A percentile compares a stretch with the other conserved stretches of the same genome.
Conservation (phyloP, 2,329 filamentous ascomycete genomes). For the Aspergillus ochraceus region DNA sequence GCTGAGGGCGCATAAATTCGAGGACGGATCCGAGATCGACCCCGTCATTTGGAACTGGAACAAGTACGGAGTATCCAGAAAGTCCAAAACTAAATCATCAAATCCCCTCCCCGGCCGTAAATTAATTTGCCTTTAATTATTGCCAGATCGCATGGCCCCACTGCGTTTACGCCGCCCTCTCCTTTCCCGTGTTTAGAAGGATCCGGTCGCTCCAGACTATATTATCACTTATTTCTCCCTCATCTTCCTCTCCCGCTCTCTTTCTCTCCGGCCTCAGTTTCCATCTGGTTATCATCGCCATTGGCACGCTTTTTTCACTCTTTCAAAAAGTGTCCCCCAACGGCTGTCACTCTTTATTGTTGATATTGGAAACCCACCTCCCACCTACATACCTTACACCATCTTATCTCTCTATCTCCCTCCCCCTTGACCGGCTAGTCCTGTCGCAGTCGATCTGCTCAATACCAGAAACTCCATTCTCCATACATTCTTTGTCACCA, state of each 20-base stretch:
- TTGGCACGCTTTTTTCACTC: conserved; percentile 31
- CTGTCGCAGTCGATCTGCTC: conserved; percentile 38
- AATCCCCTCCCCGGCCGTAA: not conserved
- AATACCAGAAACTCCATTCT: conserved; percentile 14
- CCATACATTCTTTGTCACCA: conserved; percentile 1
- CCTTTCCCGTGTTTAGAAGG: conserved; percentile 15
- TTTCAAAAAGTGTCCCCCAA: conserved; percentile 29
- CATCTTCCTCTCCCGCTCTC: conserved; percentile 20
- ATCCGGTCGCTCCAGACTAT: conserved; percentile 11
- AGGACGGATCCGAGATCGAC: not conserved
- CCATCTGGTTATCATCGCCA: conserved; percentile 20
- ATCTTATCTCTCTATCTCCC: not conserved
- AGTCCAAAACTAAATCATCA: not conserved
- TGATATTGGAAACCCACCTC: conserved; percentile 10
- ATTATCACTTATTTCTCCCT: conserved; percentile 17
- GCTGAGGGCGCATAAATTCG: not conserved
- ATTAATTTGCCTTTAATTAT: conserved; percentile 22
- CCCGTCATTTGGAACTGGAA: too few species aligned
- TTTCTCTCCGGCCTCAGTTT: conserved; percentile 14
- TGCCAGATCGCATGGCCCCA: conserved; percentile 21
- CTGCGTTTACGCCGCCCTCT: conserved; percentile 8
- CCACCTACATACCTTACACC: conserved; percentile 14
- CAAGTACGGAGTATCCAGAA: too few species aligned
- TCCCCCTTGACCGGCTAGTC: conserved; percentile 5
- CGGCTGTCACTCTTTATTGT: conserved; percentile 37